These are phyloP conservation scores for Aureobasidium vineae DNA, from an alignment of 2,329 filamentous ascomycete genomes.

Conservation along the genomic window DNA sequence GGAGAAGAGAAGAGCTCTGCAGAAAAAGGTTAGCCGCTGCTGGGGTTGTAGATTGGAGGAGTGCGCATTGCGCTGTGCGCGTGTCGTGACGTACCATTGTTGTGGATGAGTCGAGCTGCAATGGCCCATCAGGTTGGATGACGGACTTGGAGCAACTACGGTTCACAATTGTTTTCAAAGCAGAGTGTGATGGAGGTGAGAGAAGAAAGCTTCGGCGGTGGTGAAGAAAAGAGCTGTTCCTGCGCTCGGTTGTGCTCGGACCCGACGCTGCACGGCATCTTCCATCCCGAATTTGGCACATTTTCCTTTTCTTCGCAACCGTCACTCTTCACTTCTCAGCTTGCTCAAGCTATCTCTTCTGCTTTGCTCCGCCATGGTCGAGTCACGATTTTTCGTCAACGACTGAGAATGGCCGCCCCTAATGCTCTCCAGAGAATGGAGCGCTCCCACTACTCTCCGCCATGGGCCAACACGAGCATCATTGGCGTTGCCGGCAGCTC, in stretches of 20 bases:
- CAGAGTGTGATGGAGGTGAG: constrained; percentile 5
- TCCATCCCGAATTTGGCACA: neutral
- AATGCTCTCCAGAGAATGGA: constrained; percentile 28
- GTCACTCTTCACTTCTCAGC: constrained; percentile 2
- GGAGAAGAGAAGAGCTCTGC: constrained; percentile 64
- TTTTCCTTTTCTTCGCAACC: constrained; percentile 10
- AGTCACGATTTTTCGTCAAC: constrained; percentile 19
- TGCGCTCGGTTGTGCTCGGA: constrained; percentile 6
- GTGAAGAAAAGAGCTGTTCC: constrained; percentile 15
- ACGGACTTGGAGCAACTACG: constrained; percentile 11
- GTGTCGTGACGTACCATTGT: constrained; percentile 27
- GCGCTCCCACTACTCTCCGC: constrained; percentile 77
- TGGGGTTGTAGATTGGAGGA: neutral
- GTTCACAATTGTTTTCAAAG: constrained; percentile 7
- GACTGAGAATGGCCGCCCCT: constrained; percentile 23
- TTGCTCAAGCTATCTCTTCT: constrained; percentile 15
- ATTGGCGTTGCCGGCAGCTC: constrained; percentile 96
- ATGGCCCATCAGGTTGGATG: constrained; percentile 27
- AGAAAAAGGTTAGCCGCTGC: constrained; percentile 13
- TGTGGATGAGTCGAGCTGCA: constrained; percentile 20
- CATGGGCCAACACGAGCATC: constrained; percentile 95
- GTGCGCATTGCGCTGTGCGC: neutral
- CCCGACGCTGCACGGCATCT: constrained; percentile 1
- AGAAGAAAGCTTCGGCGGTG: neutral
- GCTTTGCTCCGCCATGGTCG: constrained; percentile 25